Evolutionary conservation across 2,329 filamentous ascomycete genomes (phyloP), one percentile per base, ranked within the genome.

Genomic region (Aspergillus thermomutatus): DNA sequence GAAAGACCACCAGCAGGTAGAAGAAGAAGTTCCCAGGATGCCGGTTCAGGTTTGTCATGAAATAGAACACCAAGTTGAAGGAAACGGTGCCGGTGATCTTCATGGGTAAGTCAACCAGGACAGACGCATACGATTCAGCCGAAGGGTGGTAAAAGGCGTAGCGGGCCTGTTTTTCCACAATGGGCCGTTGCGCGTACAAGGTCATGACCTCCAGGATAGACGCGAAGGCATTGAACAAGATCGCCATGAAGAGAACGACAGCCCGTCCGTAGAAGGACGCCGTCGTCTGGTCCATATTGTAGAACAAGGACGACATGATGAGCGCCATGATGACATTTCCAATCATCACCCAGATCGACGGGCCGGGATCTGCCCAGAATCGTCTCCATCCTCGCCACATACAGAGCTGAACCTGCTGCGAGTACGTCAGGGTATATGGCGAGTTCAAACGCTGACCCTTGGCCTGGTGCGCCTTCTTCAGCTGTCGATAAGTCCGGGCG

Each of bases 101-200:
- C 74, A 91, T 91, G 0, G 92, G 92, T 75, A 95, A 76, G 66
- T 97, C 92, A 60, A 85, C 88, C 28, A 96, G 75, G 88, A 96
- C 94, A 9, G 90, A 94, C 0, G 90, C 86, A 58, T 91, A 82
- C 17, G 91, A 90, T 80, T 97, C 92, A 17, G 91, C 89, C 8
- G 89, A 92, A 0, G 92, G 91, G 67, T 96, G 92, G 67, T 96
- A 96, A n/a, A 96, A 81, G 19, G 92, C 91, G 70, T 96, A 96
- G 56, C 89, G 86, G 56, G 82, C 78, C 66, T 97, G 92, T 72
- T 96, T 96, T 70, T 96, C 91, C 58, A 97, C 91, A 66, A 96
- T 96, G 1, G 90, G 89, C 37, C 92, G 88, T 82, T 96, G 92
- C 2, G 90, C 85, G 70, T 94, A 97, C 4, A 96, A 82, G 0